Conservation (phyloP, 1,284 basidiomycete genomes). For the Moniliophthora roreri region DNA sequence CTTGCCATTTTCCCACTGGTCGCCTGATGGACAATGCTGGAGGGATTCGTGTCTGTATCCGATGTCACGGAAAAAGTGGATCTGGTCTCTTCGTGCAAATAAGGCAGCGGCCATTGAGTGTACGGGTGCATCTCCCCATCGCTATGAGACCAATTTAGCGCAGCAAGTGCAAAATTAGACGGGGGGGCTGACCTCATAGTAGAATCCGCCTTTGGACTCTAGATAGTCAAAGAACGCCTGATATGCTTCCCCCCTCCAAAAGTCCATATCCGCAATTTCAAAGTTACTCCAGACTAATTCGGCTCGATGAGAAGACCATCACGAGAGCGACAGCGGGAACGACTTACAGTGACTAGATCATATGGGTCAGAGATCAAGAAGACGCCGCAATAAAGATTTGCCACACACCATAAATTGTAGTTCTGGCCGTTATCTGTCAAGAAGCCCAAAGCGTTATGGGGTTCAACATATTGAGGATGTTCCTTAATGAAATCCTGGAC, state of each 20-base stretch:
- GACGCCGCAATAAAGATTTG: neutral
- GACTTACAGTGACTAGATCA: no score
- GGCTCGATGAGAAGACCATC: neutral
- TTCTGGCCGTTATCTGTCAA: conserved; percentile 1
- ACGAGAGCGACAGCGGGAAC: neutral
- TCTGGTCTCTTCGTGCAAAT: conserved; percentile 67
- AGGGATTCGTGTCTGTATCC: conserved; percentile 50
- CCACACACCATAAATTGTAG: neutral
- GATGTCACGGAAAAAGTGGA: conserved; percentile 75
- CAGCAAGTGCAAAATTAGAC: neutral
- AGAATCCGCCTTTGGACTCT: conserved; percentile 80
- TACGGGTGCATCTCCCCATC: conserved; percentile 82
- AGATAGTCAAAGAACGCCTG: conserved; percentile 76
- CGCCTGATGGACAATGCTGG: conserved; percentile 51
- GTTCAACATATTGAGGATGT: conserved; percentile 1
- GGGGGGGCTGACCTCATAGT: conserved; percentile 63
- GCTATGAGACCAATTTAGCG: conserved; percentile 31
- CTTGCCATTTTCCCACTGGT: conserved; percentile 36
- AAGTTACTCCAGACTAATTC: conserved; percentile 78
- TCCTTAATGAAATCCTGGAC: conserved; percentile 2
- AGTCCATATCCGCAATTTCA: conserved; percentile 82
- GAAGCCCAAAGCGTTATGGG: conserved; percentile 2
- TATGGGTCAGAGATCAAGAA: no score
- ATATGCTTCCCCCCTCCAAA: conserved; percentile 81
- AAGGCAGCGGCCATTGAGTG: conserved; percentile 80